Conservation (phyloP, 2,329 filamentous ascomycete species). For the Fonsecaea multimorphosa region DNA sequence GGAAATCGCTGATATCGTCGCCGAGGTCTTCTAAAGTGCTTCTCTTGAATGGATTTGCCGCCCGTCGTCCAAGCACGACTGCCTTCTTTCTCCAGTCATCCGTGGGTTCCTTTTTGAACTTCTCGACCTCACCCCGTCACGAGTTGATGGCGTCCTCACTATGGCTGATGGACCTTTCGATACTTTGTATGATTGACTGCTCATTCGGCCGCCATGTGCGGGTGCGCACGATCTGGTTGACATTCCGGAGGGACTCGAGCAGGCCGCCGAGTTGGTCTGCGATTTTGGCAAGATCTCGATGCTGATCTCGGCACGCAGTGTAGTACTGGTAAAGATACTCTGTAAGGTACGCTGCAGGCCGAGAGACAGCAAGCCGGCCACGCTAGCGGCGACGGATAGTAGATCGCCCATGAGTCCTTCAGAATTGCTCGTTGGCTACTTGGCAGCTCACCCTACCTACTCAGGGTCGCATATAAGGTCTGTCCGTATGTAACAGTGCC, state of each 20-base stretch:
- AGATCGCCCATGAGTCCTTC: slow-evolving; percentile 39
- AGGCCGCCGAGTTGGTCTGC: slow-evolving; percentile 41
- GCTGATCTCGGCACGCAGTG: slow-evolving; percentile 40
- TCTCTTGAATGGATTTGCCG: slow-evolving; percentile 45
- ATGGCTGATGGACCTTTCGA: slow-evolving; percentile 40
- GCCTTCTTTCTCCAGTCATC: slow-evolving; percentile 9
- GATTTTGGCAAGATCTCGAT: slow-evolving; percentile 41
- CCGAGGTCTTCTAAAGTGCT: slow-evolving; percentile 50
- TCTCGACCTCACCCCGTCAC: slow-evolving; percentile 40
- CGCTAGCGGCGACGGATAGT: slow-evolving; percentile 42
- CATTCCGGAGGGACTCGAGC: slow-evolving; percentile 38
- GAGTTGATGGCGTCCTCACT: slow-evolving; percentile 44
- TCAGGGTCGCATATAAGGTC: too few species aligned
- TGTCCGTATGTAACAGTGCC: too few species aligned
- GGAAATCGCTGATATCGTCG: slow-evolving; percentile 46
- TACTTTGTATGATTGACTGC: slow-evolving; percentile 35
- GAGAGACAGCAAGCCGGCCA: slow-evolving; percentile 47
- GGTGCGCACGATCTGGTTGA: slow-evolving; percentile 34
- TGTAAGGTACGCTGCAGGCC: slow-evolving; percentile 46
- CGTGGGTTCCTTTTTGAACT: slow-evolving; percentile 37
- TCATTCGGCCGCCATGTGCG: slow-evolving; percentile 41
- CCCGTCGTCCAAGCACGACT: slow-evolving; percentile 27
- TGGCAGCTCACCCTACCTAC: too few species aligned
- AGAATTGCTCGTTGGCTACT: slow-evolving; percentile 1
- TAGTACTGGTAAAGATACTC: slow-evolving; percentile 47